Percentiles rank a stretch among this genome's conserved stretches.
Conservation (phyloP, 257 asterid species). For the Primulina tabacum region DNA sequence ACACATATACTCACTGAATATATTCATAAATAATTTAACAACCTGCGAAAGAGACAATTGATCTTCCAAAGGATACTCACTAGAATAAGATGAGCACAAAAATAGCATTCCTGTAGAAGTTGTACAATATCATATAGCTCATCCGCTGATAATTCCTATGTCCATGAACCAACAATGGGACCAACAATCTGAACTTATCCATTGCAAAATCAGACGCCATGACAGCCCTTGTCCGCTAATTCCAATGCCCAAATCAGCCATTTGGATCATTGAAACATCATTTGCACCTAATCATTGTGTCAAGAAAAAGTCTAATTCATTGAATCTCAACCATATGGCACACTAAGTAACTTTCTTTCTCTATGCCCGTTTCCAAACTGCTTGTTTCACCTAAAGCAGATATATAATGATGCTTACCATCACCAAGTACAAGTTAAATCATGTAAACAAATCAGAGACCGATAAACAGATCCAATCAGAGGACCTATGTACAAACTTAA, state of each 20-base stretch:
- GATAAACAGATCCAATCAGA: too few relatives aligned
- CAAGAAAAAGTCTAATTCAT: too few relatives aligned
- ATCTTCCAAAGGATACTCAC: slow-evolving; percentile 43
- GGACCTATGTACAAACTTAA: too few relatives aligned
- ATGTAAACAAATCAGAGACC: too few relatives aligned
- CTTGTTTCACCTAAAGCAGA: too few relatives aligned
- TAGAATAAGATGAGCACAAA: slow-evolving; percentile 83
- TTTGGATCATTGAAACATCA: slow-evolving; percentile 98
- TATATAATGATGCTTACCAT: slow-evolving; percentile 48
- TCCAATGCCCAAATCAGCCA: slow-evolving; percentile 98
- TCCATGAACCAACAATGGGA: slow-evolving; percentile 88
- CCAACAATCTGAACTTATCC: slow-evolving; percentile 96
- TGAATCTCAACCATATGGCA: not conserved
- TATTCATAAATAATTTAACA: too few relatives aligned
- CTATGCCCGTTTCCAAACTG: too few relatives aligned
- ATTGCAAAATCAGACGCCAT: slow-evolving; percentile 98
- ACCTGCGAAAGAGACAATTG: too few relatives aligned
- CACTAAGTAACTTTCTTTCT: not conserved
- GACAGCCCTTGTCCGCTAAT: slow-evolving; percentile 99
- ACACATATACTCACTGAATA: too few relatives aligned
- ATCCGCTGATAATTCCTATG: slow-evolving; percentile 97
- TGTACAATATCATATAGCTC: slow-evolving; percentile 91
- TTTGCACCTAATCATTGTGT: slow-evolving; percentile 66
- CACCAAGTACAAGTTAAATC: too few relatives aligned
- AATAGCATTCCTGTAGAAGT: slow-evolving; percentile 84